phyloP scores from a whole-genome alignment of 139 green algal genomes.

The Tetraselmis chui region DNA sequence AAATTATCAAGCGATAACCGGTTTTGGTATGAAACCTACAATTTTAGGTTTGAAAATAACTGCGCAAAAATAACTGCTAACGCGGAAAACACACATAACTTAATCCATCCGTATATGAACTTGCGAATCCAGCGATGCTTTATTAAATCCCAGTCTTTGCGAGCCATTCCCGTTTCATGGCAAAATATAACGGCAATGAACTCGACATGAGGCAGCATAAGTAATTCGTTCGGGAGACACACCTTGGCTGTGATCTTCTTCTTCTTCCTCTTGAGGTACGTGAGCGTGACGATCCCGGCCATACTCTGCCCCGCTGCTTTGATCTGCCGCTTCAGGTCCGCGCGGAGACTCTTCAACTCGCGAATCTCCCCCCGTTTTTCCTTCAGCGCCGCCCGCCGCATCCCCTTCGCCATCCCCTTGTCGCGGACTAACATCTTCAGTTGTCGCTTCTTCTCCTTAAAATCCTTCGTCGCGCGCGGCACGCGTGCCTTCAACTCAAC shows the following conservation, averaged over 20 bases:
- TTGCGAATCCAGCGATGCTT: too few relatives aligned
- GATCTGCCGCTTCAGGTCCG: not conserved
- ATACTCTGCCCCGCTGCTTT: not conserved
- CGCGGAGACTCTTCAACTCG: not conserved
- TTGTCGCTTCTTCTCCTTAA: not conserved
- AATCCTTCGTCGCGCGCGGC: not conserved
- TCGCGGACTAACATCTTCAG: not conserved
- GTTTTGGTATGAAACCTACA: too few relatives aligned
- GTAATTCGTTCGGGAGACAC: too few relatives aligned
- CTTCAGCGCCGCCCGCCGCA: not conserved
- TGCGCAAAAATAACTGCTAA: too few relatives aligned
- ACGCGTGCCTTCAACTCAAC: not conserved
- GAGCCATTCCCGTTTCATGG: too few relatives aligned
- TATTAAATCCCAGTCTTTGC: too few relatives aligned
- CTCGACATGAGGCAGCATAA: too few relatives aligned
- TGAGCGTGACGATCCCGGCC: not conserved
- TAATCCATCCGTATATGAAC: too few relatives aligned
- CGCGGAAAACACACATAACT: too few relatives aligned
- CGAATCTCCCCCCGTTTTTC: not conserved
- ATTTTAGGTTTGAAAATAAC: too few relatives aligned
- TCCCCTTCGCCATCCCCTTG: not conserved
- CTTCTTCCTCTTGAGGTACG: not conserved
- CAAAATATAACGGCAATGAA: too few relatives aligned
- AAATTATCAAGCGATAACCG: too few relatives aligned
- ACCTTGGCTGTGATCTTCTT: not conserved